Base-by-base conservation (phyloP, 2,329 filamentous ascomycete species). In the Colletotrichum truncatum region DNA sequence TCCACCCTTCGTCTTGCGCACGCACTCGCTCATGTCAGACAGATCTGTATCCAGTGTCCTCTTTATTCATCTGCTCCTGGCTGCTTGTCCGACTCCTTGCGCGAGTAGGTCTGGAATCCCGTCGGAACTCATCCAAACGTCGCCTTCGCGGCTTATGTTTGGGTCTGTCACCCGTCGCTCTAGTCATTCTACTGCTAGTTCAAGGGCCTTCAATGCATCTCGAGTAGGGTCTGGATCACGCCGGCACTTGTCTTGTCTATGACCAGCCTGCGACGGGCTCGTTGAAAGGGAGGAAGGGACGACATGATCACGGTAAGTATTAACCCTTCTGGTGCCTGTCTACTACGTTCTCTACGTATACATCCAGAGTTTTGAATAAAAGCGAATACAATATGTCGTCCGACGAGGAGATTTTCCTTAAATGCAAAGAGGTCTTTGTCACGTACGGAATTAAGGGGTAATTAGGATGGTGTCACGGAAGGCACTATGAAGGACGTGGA, bases 31-130 rank as follows among this genome's bases (percentile, higher is more conserved):
- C 18, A 16, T 18, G 18, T 16, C 6, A 10, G 18, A 18, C 36
- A 39, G 49, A 53, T 32, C 49, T 39, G 12, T 25, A n/a, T n/a
- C 25, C 12, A 32, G 12, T 28, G 43, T 14, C n/a, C 23, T 23
- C 16, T 28, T 10, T 41, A 28, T 36, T 30, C 39, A 21, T 38
- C 58, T 55, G 49, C 49, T 38, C 58, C 23, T 54, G 58, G 30
- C 38, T 61, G 58, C 49, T 55, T 61, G 58, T 38, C 30, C 16
- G 58, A 61, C 58, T 61, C 30, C 6, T 36, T 55, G 16, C 12
- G 16, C 49, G 38, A 61, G 58, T 55, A 61, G 58, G 58, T 45
- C 39, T 45, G 30, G 58, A n/a, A 61, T 55, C 39, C 58, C 49
- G 58, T 46, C 58, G 49, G 58, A 55, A 61, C 58, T 26, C 58